These are phyloP conservation scores for Xylaria acuta DNA, from an alignment of 495 filamentous ascomycete genomes.

Conservation along the genomic window DNA sequence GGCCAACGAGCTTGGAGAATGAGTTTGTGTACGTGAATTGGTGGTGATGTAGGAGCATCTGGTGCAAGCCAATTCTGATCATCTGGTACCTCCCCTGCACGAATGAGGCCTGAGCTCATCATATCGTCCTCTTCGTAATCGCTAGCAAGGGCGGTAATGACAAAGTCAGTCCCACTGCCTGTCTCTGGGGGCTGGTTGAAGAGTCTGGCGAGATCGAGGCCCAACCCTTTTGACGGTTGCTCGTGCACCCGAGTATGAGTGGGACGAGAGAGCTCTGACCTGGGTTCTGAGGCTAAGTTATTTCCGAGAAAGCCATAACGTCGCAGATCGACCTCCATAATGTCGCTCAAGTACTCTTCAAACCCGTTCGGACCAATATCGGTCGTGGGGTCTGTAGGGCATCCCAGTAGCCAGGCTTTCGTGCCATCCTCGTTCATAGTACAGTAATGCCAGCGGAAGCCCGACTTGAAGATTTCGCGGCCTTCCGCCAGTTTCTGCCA, in stretches of 20 bases:
- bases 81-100: conserved; percentile 46
- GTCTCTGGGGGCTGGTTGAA: conserved; percentile 82
- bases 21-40: conserved; percentile 91
- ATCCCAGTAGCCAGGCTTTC: conserved; percentile 95
- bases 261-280: conserved; percentile 61
- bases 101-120: conserved; percentile 54
- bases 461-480: conserved; percentile 83
- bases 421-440: conserved; percentile 91
- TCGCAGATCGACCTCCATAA: conserved; percentile 86
- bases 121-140: conserved; percentile 69
- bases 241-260: conserved; percentile 49
- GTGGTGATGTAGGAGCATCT: conserved; percentile 71
- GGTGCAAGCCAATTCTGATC: conserved; percentile 67
- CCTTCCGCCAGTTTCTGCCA: conserved; percentile 96
- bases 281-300: conserved; percentile 65
- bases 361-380: conserved; percentile 62
- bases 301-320: conserved; percentile 87
- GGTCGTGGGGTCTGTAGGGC: conserved; percentile 68
- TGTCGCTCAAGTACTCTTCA: conserved; percentile 92
- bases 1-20: conserved; percentile 96
- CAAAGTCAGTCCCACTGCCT: conserved; percentile 83
- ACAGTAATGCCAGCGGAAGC: conserved; percentile 97
- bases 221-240: conserved; percentile 69
- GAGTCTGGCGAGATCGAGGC: conserved; percentile 79
- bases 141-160: conserved; percentile 78